A percentile compares a stretch with the other conserved stretches of the same genome.
Evolutionary conservation across 108 stramenopile species (phyloP).

Genomic region (Nitzschia sp.): DNA sequence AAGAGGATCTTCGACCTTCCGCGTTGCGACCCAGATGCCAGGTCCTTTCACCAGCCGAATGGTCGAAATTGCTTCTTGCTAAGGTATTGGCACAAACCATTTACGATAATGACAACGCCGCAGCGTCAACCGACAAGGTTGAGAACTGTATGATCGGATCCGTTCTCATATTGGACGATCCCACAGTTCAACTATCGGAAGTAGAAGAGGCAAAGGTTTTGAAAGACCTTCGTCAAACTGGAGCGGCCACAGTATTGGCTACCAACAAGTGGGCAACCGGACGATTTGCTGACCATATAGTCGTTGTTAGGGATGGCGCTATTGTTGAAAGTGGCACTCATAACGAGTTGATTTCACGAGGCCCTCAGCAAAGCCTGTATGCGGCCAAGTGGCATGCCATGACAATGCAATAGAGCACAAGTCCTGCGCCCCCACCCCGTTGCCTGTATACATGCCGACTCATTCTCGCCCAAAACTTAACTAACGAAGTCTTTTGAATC

Average conservation of each 20-base stretch:
- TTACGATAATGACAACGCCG: conserved; percentile 70
- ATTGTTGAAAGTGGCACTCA: conserved; percentile 86
- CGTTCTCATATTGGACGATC: conserved; percentile 79
- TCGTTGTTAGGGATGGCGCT: conserved; percentile 73
- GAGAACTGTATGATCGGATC: conserved; percentile 79
- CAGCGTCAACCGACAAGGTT: conserved; percentile 49
- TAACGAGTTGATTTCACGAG: conserved; percentile 70
- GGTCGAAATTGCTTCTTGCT: conserved; percentile 79
- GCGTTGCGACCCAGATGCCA: conserved; percentile 54
- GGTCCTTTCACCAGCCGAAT: conserved; percentile 78
- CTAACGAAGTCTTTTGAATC: too few species aligned
- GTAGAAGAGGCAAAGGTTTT: conserved; percentile 71
- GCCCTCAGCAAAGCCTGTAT: conserved; percentile 80
- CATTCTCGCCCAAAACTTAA: too few species aligned
- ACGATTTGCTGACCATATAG: conserved; percentile 78
- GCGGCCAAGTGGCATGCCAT: conserved; percentile 84
- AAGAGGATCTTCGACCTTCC: conserved; percentile 76
- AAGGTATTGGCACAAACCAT: conserved; percentile 78
- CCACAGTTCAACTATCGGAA: conserved; percentile 68
- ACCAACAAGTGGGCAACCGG: conserved; percentile 83
- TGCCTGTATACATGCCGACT: too few species aligned
- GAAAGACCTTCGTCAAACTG: conserved; percentile 62
- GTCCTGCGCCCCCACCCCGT: too few species aligned
- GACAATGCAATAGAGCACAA: conserved; percentile 40
- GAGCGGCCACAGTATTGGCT: conserved; percentile 76